Evolutionary conservation across 2,329 filamentous ascomycete species (phyloP).

Genomic region (Fusarium tjaetaba): DNA sequence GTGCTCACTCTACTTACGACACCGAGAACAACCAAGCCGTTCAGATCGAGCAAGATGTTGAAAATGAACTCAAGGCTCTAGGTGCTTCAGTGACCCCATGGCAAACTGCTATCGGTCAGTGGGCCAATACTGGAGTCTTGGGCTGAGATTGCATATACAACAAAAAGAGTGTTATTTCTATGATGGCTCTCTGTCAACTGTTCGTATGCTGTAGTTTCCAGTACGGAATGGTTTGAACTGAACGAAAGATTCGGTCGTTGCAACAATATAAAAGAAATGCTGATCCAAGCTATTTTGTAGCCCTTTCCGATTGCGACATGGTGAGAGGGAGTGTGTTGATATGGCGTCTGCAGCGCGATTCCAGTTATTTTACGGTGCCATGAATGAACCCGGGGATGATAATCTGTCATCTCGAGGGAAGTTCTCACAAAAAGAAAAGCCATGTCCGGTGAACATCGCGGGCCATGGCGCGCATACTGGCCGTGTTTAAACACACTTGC

Average conservation of each 20-base stretch:
- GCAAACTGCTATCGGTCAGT: neutral
- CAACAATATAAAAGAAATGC: neutral
- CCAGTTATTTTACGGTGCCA: too few species aligned
- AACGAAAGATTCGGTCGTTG: neutral
- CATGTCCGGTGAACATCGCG: neutral
- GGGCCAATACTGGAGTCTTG: neutral
- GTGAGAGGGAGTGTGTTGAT: neutral
- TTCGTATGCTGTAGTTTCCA: neutral
- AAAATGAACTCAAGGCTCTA: neutral
- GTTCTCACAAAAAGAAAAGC: too few species aligned
- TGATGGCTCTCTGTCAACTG: neutral
- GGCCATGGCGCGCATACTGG: neutral
- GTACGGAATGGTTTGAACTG: neutral
- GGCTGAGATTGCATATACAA: neutral
- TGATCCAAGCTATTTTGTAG: too few species aligned
- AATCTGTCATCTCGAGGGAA: neutral
- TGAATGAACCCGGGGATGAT: neutral
- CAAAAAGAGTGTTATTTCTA: neutral
- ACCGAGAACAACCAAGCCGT: neutral
- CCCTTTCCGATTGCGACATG: too few species aligned
- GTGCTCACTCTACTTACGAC: slow-evolving; percentile 26
- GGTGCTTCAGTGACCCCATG: slow-evolving; percentile 2
- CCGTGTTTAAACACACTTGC: neutral
- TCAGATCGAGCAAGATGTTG: slow-evolving; percentile 7
- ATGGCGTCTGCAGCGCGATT: neutral